Conservation (phyloP, 805 yeast species). For the Sungouiozyma intestinalis region DNA sequence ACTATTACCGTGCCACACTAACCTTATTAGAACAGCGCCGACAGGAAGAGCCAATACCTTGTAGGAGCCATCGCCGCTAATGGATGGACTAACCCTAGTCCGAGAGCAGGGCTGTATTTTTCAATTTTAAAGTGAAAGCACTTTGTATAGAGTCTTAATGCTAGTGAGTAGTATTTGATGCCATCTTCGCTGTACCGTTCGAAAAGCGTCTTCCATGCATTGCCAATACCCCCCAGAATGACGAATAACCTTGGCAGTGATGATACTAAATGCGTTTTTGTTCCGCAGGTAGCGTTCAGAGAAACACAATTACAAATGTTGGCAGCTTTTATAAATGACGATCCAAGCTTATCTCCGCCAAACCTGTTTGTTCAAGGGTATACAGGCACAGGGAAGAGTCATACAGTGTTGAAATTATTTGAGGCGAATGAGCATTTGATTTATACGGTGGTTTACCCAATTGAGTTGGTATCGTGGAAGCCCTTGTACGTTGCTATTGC, state of each 20-base stretch:
- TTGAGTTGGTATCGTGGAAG: slow-evolving; percentile 27
- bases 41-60: no score
- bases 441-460: slow-evolving; percentile 16
- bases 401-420: slow-evolving; percentile 14
- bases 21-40: no score
- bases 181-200: no score
- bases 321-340: slow-evolving; percentile 13
- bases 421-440: slow-evolving; percentile 9
- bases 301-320: slow-evolving; percentile 18
- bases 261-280: no score
- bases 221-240: background rate
- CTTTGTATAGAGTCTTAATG: no score
- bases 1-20: no score
- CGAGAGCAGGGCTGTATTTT: no score
- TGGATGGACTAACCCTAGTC: no score
- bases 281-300: slow-evolving; percentile 13
- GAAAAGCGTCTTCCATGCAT: background rate
- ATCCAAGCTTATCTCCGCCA: slow-evolving; percentile 15
- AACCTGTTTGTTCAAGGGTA: slow-evolving; percentile 24
- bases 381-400: slow-evolving; percentile 24
- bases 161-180: no score
- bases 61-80: no score
- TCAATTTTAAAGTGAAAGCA: no score
- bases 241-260: background rate
- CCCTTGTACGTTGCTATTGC: slow-evolving; percentile 24